phyloP scores from a whole-genome alignment of 2,329 filamentous ascomycete species.

The Drechslera avenae region DNA sequence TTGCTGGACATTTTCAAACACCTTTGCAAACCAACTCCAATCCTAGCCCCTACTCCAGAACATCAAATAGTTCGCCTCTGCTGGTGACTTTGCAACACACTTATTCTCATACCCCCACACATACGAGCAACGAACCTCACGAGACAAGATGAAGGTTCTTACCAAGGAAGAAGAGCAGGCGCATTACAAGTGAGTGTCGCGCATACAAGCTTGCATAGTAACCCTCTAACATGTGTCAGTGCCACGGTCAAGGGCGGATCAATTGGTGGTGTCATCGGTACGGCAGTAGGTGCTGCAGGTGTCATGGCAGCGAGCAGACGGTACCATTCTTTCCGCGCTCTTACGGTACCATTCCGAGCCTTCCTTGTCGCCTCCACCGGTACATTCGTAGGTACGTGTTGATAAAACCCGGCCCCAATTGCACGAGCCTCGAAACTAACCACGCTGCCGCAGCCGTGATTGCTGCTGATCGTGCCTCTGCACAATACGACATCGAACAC shows the following conservation, averaged over 20 bases:
- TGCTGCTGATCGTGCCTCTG: constrained; percentile 76
- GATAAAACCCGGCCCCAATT: neutral
- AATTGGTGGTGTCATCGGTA: constrained; percentile 72
- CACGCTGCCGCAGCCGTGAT: constrained; percentile 67
- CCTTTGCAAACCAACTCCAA: neutral
- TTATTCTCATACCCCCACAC: neutral
- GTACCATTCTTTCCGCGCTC: constrained; percentile 76
- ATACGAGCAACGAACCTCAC: constrained; percentile 1
- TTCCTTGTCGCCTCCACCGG: constrained; percentile 84
- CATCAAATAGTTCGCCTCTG: neutral
- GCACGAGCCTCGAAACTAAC: constrained; percentile 15
- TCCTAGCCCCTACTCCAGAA: neutral
- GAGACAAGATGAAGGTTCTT: constrained; percentile 80
- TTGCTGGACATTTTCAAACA: neutral
- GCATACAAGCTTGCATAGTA: neutral
- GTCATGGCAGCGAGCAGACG: constrained; percentile 71
- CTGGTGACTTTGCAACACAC: neutral
- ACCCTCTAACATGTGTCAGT: constrained; percentile 44
- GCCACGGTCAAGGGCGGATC: constrained; percentile 79
- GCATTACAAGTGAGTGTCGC: constrained; percentile 70
- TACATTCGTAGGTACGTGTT: constrained; percentile 72
- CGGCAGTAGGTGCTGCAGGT: constrained; percentile 68
- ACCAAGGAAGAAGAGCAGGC: constrained; percentile 89
- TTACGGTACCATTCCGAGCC: constrained; percentile 87
- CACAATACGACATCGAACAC: constrained; percentile 70